Conservation (phyloP, 2,329 filamentous ascomycete genomes). For the Claviceps lovelessii region DNA sequence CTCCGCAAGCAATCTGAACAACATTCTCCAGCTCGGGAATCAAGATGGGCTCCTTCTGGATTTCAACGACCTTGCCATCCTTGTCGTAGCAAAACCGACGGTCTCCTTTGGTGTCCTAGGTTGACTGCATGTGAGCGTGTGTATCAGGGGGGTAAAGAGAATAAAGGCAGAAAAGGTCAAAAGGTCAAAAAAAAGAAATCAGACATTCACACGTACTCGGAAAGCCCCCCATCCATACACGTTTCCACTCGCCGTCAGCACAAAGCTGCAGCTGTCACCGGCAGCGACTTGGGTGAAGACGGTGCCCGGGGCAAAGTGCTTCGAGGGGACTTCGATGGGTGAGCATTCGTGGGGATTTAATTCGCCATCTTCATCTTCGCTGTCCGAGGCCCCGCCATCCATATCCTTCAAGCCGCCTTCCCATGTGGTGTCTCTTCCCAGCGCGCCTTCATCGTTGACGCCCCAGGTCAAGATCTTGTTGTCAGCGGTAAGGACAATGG, state of each 20-base stretch:
- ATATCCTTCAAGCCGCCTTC: conserved; percentile 47
- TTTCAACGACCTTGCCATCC: conserved; percentile 22
- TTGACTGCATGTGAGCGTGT: neutral
- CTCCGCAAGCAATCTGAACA: conserved; percentile 47
- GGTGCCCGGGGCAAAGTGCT: conserved; percentile 45
- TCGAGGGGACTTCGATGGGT: conserved; percentile 44
- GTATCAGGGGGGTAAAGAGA: neutral
- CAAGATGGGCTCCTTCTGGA: conserved; percentile 36
- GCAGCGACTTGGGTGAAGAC: conserved; percentile 51
- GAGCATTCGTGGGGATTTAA: conserved; percentile 61
- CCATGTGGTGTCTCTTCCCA: conserved; percentile 60
- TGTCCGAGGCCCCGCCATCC: conserved; percentile 36
- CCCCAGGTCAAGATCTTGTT: conserved; percentile 78
- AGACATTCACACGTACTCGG: conserved; percentile 33
- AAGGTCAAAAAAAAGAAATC: too few species aligned
- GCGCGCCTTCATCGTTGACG: conserved; percentile 71
- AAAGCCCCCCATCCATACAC: conserved; percentile 82
- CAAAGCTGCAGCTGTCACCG: conserved; percentile 62
- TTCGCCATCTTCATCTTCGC: conserved; percentile 47
- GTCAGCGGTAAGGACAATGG: conserved; percentile 59
- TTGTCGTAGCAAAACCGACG: conserved; percentile 41
- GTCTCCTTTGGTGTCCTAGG: conserved; percentile 2
- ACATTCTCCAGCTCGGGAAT: conserved; percentile 54
- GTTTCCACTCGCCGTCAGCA: conserved; percentile 56
- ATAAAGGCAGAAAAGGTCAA: too few species aligned